Base-by-base conservation (phyloP, 1,284 basidiomycete species). In the Pseudozyma sp. region DNA sequence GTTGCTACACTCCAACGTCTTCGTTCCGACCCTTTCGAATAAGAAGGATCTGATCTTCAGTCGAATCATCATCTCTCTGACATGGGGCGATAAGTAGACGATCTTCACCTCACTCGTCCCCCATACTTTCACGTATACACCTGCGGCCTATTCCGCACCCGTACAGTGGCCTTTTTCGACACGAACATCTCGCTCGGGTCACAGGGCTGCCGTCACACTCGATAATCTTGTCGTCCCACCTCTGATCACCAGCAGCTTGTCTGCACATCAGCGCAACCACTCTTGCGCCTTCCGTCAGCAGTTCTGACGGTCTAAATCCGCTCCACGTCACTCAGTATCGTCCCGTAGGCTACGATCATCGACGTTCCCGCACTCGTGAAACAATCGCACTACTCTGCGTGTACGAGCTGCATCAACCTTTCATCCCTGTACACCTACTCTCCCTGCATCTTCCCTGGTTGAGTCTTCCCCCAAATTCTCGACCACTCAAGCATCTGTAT, bases 291-390 rank as follows among this genome's bases (percentile, higher is more conserved):
- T 24, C 33, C 9, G 24, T 11, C 29, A 7, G 31, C 49, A 35
- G 45, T 40, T 39, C 39, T 51, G 53, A 46, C 59, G 19, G 45
- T 44, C 42, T 52, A 52, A 56, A 11, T n/a, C 9, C 17, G 29
- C 19, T 50, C 34, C 43, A 45, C 55, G 59, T 65, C 64, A 54
- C 30, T 48, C n/a, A 60, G 63, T 56, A 51, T 66, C 63, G 68
- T 72, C 68, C 63, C 63, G 51, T 67, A 49, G 69, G 64, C 64
- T 64, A 72, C 69, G 63, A 59, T 57, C 63, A 59, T 72, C 60
- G 51, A 62, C 63, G 47, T 59, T 13, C 24, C 19, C 31, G 50
- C 59, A 46, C 50, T 62, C 55, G 51, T 33, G 46, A n/a, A 34
- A 54, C 7, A 16, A 59, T 47, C 69, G 54, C 68, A 71, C 60